Evolutionary conservation across 768 basidiomycete genomes (phyloP).

Genomic region (Rhodotorula paludigena): DNA sequence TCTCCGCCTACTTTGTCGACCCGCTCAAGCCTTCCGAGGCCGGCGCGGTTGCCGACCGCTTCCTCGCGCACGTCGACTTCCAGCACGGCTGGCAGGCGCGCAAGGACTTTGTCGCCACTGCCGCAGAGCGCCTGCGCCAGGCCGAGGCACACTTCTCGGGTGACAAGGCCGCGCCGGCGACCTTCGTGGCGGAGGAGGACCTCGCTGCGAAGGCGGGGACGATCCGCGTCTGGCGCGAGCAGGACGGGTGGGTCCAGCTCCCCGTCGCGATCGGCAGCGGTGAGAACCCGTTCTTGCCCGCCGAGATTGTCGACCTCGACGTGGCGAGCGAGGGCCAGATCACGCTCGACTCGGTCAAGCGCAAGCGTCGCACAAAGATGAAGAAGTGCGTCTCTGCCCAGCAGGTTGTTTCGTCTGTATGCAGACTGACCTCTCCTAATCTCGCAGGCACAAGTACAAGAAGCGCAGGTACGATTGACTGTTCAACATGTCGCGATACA

Average conservation of each 20-base stretch:
- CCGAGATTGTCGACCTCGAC: conserved; percentile 32
- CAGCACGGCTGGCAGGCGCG: conserved; percentile 16
- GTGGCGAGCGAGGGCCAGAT: neutral
- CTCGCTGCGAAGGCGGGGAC: conserved; percentile 1
- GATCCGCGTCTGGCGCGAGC: conserved; percentile 31
- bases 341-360: conserved; percentile 33
- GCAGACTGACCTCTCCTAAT: neutral
- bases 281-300: conserved; percentile 32
- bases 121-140: conserved; percentile 19
- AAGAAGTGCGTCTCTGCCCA: neutral
- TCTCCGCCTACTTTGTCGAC: conserved; percentile 22
- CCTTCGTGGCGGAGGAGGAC: neutral
- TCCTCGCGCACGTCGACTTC: conserved; percentile 29
- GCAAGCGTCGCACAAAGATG: conserved; percentile 36
- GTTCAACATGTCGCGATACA: neutral
- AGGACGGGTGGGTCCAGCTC: conserved; percentile 20
- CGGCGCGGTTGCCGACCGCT: conserved; percentile 20
- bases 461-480: conserved; percentile 25
- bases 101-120: conserved; percentile 7
- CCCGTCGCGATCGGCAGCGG: neutral
- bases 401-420: too few species aligned
- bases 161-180: neutral
- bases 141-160: conserved; percentile 16
- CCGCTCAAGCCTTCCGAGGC: conserved; percentile 33
- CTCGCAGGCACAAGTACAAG: conserved; percentile 32